Conservation (phyloP, 1,284 basidiomycete species). For the Fomitopsis palustris region DNA sequence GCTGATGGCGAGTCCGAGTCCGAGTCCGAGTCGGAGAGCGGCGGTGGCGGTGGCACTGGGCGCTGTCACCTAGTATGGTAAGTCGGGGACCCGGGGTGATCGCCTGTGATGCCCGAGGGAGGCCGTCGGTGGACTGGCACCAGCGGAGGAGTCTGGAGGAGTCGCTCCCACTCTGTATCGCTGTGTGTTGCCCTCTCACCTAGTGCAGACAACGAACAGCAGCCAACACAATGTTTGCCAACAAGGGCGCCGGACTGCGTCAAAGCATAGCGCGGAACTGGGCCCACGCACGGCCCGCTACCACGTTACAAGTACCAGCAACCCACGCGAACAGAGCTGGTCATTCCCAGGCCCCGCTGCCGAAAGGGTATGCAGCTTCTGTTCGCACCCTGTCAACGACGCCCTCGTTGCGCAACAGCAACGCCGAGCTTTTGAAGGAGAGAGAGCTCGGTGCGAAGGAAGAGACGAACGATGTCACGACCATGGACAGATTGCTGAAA, state of each 20-base stretch:
- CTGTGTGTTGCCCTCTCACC: too few relatives aligned
- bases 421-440: slow-evolving; percentile 16
- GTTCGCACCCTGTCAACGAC: slow-evolving; percentile 10
- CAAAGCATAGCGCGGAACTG: neutral
- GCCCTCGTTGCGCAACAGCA: slow-evolving; percentile 6
- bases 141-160: too few relatives aligned
- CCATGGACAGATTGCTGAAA: slow-evolving; percentile 56
- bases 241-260: neutral
- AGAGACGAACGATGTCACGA: slow-evolving; percentile 56
- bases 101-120: too few relatives aligned
- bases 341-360: neutral
- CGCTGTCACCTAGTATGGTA: too few relatives aligned
- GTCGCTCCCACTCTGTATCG: too few relatives aligned
- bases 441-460: slow-evolving; percentile 31
- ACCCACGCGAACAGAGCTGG: neutral
- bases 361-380: slow-evolving; percentile 26
- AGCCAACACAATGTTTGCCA: neutral
- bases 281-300: neutral
- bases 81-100: too few relatives aligned
- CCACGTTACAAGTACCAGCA: neutral
- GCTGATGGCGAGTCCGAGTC: too few relatives aligned
- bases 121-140: too few relatives aligned
- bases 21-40: too few relatives aligned
- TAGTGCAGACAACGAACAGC: too few relatives aligned
- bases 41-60: too few relatives aligned